A percentile compares a stretch with the other conserved stretches of the same genome.
Evolutionary conservation across 139 green algal species (phyloP).

Genomic region (Chlorella sorokiniana): DNA sequence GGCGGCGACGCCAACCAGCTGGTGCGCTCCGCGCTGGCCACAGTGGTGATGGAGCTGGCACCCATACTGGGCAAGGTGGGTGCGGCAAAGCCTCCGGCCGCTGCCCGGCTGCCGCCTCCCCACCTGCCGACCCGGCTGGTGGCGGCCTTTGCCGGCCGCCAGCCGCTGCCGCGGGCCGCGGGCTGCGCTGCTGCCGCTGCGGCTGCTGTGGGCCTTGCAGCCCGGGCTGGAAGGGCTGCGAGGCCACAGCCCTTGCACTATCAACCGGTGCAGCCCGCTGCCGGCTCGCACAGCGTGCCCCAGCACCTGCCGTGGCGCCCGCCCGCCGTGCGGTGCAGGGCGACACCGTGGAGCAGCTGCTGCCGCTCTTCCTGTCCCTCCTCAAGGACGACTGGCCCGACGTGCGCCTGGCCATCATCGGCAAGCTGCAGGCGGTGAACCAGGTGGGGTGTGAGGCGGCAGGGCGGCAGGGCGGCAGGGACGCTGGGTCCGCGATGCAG

Average conservation of each 20-base stretch:
- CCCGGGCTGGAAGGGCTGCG: no score
- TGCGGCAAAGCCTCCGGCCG: neutral
- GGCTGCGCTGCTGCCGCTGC: no score
- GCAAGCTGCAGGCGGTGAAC: slow-evolving; percentile 93
- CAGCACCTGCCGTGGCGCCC: no score
- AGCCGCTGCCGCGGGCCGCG: no score
- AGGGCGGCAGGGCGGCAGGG: neutral
- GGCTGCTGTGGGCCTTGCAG: no score
- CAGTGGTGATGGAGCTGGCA: slow-evolving; percentile 95
- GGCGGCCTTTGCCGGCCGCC: no score
- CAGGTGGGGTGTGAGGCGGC: slow-evolving; percentile 55
- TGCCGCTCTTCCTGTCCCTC: slow-evolving; percentile 94
- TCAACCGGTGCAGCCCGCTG: no score
- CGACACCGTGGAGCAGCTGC: slow-evolving; percentile 89
- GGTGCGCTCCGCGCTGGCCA: slow-evolving; percentile 91
- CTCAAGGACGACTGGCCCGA: slow-evolving; percentile 96
- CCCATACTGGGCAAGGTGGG: slow-evolving; percentile 81
- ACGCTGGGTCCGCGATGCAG: neutral
- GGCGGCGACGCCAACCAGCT: slow-evolving; percentile 85
- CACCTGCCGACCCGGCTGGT: neutral
- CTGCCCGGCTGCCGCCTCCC: neutral
- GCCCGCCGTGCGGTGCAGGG: slow-evolving; percentile 14
- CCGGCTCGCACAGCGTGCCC: no score
- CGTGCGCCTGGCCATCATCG: slow-evolving; percentile 98
- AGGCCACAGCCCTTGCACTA: no score